Conservation (phyloP, 176 grass and related monocot genomes). For the Urochloa ruziziensis region DNA sequence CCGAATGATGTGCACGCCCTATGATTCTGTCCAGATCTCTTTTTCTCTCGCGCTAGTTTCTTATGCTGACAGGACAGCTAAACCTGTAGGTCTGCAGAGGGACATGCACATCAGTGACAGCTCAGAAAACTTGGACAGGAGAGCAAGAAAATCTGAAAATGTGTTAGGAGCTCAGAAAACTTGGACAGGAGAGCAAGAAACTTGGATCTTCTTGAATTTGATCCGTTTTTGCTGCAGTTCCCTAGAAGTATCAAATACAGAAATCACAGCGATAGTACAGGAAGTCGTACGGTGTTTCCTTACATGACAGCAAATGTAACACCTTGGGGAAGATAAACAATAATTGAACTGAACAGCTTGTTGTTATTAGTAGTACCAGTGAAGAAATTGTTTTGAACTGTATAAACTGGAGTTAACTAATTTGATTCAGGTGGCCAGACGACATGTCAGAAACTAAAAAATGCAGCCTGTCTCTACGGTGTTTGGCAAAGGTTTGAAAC, state of each 20-base stretch:
- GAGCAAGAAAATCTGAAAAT: conserved; percentile 7
- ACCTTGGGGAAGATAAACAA: conserved; percentile 18
- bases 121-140: background rate
- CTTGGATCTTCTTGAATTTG: conserved; percentile 35
- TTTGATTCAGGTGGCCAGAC: background rate
- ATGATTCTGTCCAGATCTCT: conserved; percentile 27
- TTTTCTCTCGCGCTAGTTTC: background rate
- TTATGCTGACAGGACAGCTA: conserved; percentile 44
- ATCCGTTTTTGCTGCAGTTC: background rate
- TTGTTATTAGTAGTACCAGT: too few species aligned
- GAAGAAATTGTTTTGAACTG: background rate
- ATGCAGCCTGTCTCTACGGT: background rate
- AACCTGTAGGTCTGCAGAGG: conserved; percentile 25
- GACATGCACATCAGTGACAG: conserved; percentile 26
- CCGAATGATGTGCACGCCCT: background rate
- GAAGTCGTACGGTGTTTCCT: background rate
- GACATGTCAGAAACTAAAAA: conserved; percentile 17
- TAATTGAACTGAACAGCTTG: background rate
- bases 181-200: background rate
- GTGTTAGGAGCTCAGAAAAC: conserved; percentile 27
- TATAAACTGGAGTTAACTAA: background rate
- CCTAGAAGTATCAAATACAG: background rate
- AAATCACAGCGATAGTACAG: background rate
- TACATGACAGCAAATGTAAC: conserved; percentile 19
- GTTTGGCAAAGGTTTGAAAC: background rate